Evolutionary conservation across 176 grass and related monocot genomes (phyloP).

Genomic region (Oryza longistaminata): DNA sequence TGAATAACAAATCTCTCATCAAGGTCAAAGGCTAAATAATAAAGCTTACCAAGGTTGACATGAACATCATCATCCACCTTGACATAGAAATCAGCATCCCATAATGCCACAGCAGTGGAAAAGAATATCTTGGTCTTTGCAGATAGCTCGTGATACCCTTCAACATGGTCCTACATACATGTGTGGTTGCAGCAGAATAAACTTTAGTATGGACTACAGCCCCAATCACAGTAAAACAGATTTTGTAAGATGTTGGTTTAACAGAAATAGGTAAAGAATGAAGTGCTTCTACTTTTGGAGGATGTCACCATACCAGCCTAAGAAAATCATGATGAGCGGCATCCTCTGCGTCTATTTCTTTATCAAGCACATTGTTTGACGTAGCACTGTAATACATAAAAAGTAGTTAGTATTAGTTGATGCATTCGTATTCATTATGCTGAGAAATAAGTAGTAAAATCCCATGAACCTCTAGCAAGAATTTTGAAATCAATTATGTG

Average conservation of each 20-base stretch:
- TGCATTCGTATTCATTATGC: constrained; percentile 8
- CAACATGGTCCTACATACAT: constrained; percentile 74
- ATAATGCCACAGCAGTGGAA: constrained; percentile 74
- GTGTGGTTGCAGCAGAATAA: constrained; percentile 22
- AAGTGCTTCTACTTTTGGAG: neutral
- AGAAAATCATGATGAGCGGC: constrained; percentile 82
- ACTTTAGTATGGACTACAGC: neutral
- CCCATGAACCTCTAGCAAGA: neutral
- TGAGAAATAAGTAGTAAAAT: constrained; percentile 9
- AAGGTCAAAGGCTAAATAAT: neutral
- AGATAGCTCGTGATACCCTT: constrained; percentile 92
- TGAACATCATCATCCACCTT: constrained; percentile 99
- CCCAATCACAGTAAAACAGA: neutral
- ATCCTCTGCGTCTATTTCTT: constrained; percentile 78
- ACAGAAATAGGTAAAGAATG: neutral
- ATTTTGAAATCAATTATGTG: constrained; percentile 8
- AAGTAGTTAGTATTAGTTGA: neutral
- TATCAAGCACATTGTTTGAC: constrained; percentile 80
- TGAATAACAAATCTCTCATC: neutral
- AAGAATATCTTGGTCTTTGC: constrained; percentile 97
- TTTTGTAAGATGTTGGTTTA: neutral
- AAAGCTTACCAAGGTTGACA: constrained; percentile 68
- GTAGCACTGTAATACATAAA: constrained; percentile 64
- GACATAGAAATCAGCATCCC: constrained; percentile 98
- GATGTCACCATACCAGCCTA: constrained; percentile 64